These are phyloP conservation scores for Rhazya stricta DNA, from an alignment of 257 asterid species.

Conservation along the genomic window DNA sequence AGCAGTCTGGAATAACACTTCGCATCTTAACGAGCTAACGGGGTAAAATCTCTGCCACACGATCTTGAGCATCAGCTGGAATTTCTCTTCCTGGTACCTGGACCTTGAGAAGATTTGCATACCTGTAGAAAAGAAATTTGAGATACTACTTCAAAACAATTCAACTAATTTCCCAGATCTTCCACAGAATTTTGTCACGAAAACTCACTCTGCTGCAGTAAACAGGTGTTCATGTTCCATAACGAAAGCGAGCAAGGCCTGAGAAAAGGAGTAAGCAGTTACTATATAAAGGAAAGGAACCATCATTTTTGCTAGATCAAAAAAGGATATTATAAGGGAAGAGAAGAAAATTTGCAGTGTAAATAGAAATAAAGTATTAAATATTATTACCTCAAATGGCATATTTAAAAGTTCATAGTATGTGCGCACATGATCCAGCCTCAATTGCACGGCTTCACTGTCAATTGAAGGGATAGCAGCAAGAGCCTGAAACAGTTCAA, in stretches of 20 bases:
- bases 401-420: slow-evolving; percentile 86
- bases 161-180: background rate
- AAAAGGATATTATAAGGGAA: background rate
- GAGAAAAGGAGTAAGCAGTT: slow-evolving; percentile 23
- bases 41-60: slow-evolving; percentile 56
- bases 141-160: slow-evolving; percentile 5
- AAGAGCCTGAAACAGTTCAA: slow-evolving; percentile 60
- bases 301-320: background rate
- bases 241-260: slow-evolving; percentile 92
- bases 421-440: slow-evolving; percentile 82
- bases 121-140: slow-evolving; percentile 43
- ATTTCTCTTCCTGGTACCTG: slow-evolving; percentile 93
- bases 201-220: slow-evolving; percentile 74
- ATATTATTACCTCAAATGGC: slow-evolving; percentile 87
- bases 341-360: background rate
- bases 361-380: slow-evolving; percentile 5
- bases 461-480: slow-evolving; percentile 88
- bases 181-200: background rate
- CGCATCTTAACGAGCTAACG: slow-evolving; percentile 30
- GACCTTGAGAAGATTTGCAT: slow-evolving; percentile 61
- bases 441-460: slow-evolving; percentile 70
- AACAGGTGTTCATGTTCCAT: slow-evolving; percentile 71
- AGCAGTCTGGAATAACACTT: slow-evolving; percentile 15
- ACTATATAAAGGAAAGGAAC: background rate
- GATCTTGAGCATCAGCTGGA: slow-evolving; percentile 77